Conservation (phyloP, 108 stramenopile species). For the Nitzschia sp. region DNA sequence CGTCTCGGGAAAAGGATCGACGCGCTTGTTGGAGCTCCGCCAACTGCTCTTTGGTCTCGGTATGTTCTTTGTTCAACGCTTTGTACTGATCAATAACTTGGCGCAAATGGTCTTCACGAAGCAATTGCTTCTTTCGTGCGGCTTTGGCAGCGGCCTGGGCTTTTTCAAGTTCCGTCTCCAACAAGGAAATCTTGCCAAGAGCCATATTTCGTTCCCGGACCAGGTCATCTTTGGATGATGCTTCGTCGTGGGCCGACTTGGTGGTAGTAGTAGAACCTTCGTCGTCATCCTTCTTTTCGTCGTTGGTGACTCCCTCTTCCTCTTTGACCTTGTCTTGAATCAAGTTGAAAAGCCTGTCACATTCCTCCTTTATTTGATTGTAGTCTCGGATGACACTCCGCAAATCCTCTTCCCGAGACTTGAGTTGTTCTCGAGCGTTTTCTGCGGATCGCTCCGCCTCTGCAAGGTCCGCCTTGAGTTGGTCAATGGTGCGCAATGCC, state of each 20-base stretch:
- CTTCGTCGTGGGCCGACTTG: neutral
- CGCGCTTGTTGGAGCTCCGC: neutral
- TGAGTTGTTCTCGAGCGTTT: neutral
- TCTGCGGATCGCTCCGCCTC: neutral
- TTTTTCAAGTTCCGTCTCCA: slow-evolving; percentile 18
- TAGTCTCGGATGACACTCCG: slow-evolving; percentile 7
- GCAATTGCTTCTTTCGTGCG: slow-evolving; percentile 25
- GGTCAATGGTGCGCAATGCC: neutral
- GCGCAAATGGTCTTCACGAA: slow-evolving; percentile 25
- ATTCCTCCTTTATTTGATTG: slow-evolving; percentile 14
- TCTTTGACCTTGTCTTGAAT: neutral
- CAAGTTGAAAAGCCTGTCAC: neutral
- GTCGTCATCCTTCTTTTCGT: neutral
- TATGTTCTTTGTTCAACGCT: slow-evolving; percentile 24
- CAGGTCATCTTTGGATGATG: neutral
- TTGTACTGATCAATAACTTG: slow-evolving; percentile 39
- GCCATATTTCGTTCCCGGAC: slow-evolving; percentile 20
- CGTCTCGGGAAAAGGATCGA: too few relatives aligned
- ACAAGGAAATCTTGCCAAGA: neutral
- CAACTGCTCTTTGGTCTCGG: neutral
- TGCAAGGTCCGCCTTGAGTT: neutral
- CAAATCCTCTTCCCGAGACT: slow-evolving; percentile 7
- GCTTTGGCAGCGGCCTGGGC: slow-evolving; percentile 21
- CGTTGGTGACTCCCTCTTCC: neutral
- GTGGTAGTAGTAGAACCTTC: neutral